Base-by-base conservation (phyloP, 768 basidiomycete species). In the Phanerochaete carnosa region DNA sequence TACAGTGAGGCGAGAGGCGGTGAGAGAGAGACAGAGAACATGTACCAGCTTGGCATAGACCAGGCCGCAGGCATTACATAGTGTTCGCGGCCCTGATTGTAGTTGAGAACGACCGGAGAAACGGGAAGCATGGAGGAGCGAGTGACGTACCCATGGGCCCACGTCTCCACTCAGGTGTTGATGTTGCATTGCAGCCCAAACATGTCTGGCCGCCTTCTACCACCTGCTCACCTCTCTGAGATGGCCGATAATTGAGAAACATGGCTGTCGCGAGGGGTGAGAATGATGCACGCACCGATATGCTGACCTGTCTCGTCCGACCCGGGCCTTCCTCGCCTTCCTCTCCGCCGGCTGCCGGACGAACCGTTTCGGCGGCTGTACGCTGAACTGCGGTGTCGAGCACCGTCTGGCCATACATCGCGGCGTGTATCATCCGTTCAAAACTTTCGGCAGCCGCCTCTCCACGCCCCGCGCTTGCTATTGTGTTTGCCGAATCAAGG, bases 131-230 rank as follows among this genome's bases (percentile, higher is more conserved):
- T 39, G 33, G 33, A 26, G 16, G 26, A 39, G 19, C n/a, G n/a
- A n/a, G 23, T 35, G 46, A 74, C 78, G 72, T 69, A 92, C 90
- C 91, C 76, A 93, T 73, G 15, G 91, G 91, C 1, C 91, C 91
- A 63, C 92, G 77, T 57, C 91, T 79, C 91, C 92, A 94, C 77
- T 94, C 91, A 6, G 91, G 91, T 64, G 91, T 94, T 58, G 90
- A 87, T 16, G 92, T 94, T 62, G 90, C 91, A 66, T 76, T 81
- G 75, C 91, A 94, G 32, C 90, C 92, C 32, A 91, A 78, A 74
- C 91, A 94, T 26, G 82, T 88, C 71, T 92, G 91, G 16, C 83
- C 83, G 58, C 88, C 87, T 62, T 77, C 76, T 59, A 73, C 74
- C 8, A 75, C 75, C 54, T 76, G 78, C 13, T 83, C 83, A 25